phyloP scores from a whole-genome alignment of 148 eudicot species.

The Rhododendron ferrugineum region DNA sequence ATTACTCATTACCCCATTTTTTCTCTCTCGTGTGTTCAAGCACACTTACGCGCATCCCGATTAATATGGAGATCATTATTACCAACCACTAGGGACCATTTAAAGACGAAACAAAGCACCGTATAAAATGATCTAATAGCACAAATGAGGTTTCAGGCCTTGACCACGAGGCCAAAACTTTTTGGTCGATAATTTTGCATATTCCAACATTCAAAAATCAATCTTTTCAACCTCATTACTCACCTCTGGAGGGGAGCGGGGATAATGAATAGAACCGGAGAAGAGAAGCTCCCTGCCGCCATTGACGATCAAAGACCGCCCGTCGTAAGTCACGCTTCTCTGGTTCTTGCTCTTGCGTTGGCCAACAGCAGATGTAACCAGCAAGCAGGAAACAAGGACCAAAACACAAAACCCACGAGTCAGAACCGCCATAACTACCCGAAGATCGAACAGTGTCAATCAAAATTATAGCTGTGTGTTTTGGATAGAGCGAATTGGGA shows the following conservation, averaged over 20 bases:
- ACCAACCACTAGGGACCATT: not conserved
- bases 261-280: constrained; percentile 54
- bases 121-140: not conserved
- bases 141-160: not conserved
- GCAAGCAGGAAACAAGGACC: not conserved
- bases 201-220: not conserved
- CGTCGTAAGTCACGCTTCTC: constrained; percentile 33
- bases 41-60: not conserved
- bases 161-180: not conserved
- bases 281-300: constrained; percentile 37
- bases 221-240: not conserved
- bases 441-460: not conserved
- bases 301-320: constrained; percentile 36
- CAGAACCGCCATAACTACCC: not conserved
- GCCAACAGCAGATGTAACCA: not conserved
- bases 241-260: constrained; percentile 39
- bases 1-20: not conserved
- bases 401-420: not conserved
- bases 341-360: not conserved
- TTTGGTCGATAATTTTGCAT: not conserved
- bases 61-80: no score
- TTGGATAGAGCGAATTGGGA: not conserved
- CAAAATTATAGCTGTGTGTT: not conserved
- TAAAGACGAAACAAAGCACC: no score
- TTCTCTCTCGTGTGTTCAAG: not conserved